These are phyloP conservation scores for Aphanomyces euteiches DNA, from an alignment of 352 stramenopile genomes.

Conservation along the genomic window DNA sequence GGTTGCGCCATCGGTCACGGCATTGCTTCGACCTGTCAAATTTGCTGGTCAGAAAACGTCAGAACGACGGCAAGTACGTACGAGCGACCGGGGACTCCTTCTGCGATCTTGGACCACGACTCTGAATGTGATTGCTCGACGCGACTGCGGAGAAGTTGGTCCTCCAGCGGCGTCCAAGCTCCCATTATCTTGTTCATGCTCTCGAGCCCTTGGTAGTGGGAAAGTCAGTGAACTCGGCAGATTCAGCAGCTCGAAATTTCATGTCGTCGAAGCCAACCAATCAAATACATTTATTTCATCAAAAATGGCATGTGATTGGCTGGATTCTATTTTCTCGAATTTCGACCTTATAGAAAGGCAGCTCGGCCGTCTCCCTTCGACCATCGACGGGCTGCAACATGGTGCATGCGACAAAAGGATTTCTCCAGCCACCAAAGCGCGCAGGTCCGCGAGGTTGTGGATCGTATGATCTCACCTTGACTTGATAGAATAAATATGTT, in stretches of 20 bases:
- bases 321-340: no score
- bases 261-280: conserved; percentile 1
- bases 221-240: conserved; percentile 29
- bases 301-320: no score
- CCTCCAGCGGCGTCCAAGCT: conserved; percentile 65
- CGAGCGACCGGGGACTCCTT: conserved; percentile 26
- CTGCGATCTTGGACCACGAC: conserved; percentile 23
- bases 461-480: no score
- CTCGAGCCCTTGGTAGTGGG: conserved; percentile 28
- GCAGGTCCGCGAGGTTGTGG: no score
- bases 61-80: not conserved
- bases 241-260: not conserved
- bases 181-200: conserved; percentile 63
- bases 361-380: no score
- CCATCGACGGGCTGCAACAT: no score
- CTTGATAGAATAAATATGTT: no score
- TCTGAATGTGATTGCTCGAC: conserved; percentile 14
- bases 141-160: conserved; percentile 33
- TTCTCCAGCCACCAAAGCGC: no score
- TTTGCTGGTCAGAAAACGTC: not conserved
- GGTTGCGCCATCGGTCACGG: conserved; percentile 26
- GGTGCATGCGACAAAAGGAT: no score
- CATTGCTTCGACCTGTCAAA: conserved; percentile 28
- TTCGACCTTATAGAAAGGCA: no score
- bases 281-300: not conserved